Percentiles rank a stretch among this genome's conserved stretches.
Evolutionary conservation across 2,329 filamentous ascomycete genomes (phyloP).

Genomic region (Penicillium vulpinum): DNA sequence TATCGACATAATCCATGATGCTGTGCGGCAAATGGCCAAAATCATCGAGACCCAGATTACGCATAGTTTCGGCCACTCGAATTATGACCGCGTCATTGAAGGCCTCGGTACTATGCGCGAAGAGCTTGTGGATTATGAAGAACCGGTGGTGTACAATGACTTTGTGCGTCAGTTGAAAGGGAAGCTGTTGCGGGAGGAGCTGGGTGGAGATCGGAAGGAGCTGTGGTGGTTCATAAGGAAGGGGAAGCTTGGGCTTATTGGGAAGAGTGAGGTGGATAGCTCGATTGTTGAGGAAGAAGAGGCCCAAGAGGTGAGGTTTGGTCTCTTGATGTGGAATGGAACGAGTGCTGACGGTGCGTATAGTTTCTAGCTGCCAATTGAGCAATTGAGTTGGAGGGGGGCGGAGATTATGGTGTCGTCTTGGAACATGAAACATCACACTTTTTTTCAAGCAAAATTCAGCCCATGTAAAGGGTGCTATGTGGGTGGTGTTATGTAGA

Average conservation of each 20-base stretch:
- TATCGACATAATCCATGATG: conserved; percentile 63
- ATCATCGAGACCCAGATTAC: conserved; percentile 70
- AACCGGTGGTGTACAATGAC: conserved; percentile 73
- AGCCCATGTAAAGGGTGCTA: neutral
- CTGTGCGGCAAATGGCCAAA: conserved; percentile 70
- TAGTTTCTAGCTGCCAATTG: conserved; percentile 7
- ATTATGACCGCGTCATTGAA: conserved; percentile 74
- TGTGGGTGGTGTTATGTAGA: neutral
- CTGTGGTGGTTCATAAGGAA: conserved; percentile 76
- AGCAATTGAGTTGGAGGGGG: neutral
- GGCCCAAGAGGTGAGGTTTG: conserved; percentile 56
- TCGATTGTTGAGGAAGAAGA: conserved; percentile 70
- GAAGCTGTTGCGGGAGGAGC: conserved; percentile 65
- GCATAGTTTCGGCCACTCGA: conserved; percentile 71
- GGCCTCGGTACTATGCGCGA: conserved; percentile 75
- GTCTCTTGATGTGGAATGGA: neutral
- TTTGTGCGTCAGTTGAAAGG: conserved; percentile 71
- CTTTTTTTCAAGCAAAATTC: neutral
- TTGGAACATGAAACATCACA: neutral
- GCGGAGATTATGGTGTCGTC: neutral
- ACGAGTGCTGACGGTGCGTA: neutral
- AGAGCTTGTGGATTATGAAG: conserved; percentile 72
- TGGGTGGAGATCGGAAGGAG: conserved; percentile 75
- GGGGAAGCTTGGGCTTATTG: conserved; percentile 71
- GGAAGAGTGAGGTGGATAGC: conserved; percentile 59